Evolutionary conservation across 768 basidiomycete species (phyloP), one percentile per base, ranked within the genome.

Genomic region (Podaxis sp.): DNA sequence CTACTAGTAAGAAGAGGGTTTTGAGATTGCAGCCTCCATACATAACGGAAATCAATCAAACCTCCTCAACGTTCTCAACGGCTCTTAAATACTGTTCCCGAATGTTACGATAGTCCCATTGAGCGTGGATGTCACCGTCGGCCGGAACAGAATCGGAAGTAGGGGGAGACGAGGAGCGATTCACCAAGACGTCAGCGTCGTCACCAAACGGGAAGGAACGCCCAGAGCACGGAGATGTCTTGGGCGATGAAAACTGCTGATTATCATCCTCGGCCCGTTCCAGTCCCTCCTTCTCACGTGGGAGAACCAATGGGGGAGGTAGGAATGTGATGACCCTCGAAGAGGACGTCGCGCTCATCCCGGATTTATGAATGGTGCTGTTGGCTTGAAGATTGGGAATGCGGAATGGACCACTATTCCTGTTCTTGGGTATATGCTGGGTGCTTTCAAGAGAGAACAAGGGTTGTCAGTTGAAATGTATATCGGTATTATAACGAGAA

Each of bases 281-380:
- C 18, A 9, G 9, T 28, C 28, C 25, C 32, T 36, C 28, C 4
- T 37, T 11, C 16, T n/a, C 10, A 27, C 4, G 2, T 28, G 35
- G 21, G 14, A 32, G 14, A 18, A 47, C n/a, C 23, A 47, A 37
- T 7, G 59, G 59, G 6, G 59, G 37, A 23, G 59, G 59, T 23
- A 61, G 44, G 9, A 61, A 61, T 2, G 52, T 61, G 44, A 61
- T 55, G 10, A 61, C 52, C 16, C 59, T 46, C 2, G 52, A 10
- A 16, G 59, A 23, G 2, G 59, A 55, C 2, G 52, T 40, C 5
- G 59, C 46, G n/a, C 51, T 46, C 14, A 38, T 61, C 16, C 53
- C 59, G n/a, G 59, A 28, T 16, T 48, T 54, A 21, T 14, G 10
- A 9, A 11, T 23, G 14, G 4, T 9, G 23, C 27, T 16, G 16